Evolutionary conservation across 1,284 basidiomycete species (phyloP), one percentile per base, ranked within the genome.

Genomic region (Porogramme epimiltina): DNA sequence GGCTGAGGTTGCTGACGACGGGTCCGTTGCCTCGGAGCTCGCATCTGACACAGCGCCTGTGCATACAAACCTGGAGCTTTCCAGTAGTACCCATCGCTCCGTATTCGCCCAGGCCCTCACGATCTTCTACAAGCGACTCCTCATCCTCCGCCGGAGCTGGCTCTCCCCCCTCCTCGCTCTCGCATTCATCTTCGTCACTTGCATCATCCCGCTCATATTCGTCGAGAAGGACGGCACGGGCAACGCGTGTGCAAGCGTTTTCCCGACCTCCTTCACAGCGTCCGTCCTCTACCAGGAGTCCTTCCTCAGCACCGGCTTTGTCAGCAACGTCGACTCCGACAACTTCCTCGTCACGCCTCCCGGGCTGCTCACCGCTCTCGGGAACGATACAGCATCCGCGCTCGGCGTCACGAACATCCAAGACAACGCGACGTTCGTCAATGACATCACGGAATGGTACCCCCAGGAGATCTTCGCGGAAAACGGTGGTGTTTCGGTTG

Each of bases 61-160:
- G 28, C 13, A 31, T 31, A 31, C 6, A 31, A 13, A 6, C 13
- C 61, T 82, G 51, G 62, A 66, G 10, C 71, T 85, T 39, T 75
- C 78, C 10, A 73, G 75, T 48, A 83, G 85, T 8, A 74, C 75
- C 9, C 66, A 72, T 16, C 74, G 74, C 20, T 79, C 80, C 0
- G 77, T 81, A 2, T 69, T 84, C 44, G 67, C 70, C 2, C 86
- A 89, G 59, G 82, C 85, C 0, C 64, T 81, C 42, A 89, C 87
- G 0, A 87, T 92, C 56, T 84, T 89, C 68, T 71, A 83, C 56
- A 93, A 93, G 65, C 82, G 90, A 0, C 59, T 72, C 18, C 70
- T 91, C 23, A 77, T 92, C 45, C 70, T 80, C 2, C 78, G 82
- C 3, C 76, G 85, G 33, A 83, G 82, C 57, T 92, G 86, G 85